Base-by-base conservation (phyloP, 345 rosid species). In the Viola odorata region DNA sequence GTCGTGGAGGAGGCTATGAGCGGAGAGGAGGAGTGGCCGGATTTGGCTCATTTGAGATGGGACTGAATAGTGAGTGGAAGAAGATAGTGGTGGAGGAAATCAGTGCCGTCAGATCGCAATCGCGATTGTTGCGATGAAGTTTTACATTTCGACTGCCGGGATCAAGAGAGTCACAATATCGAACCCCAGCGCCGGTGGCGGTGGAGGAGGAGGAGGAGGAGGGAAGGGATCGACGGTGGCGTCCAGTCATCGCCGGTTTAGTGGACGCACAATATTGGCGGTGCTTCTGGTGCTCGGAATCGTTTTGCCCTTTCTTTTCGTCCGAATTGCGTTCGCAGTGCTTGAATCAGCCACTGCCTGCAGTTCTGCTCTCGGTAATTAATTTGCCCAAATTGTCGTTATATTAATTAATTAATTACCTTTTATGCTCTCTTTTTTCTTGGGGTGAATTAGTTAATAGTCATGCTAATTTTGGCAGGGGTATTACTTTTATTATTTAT, bases 331-430 rank as follows among this genome's bases (percentile, higher is more conserved):
- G 58, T 83, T 91, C 63, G 66, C 86, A 69, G 83, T 80, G 37
- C 97, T 85, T 62, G 89, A 88, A 77, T 91, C 94, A 37, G 81
- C 96, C 37, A 51, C 91, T 50, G 64, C 73, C 47, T 88, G 91
- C 67, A 80, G 82, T 62, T 80, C 95, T 50, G 69, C 85, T 3
- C 56, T 77, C 6, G 91, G 88, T 81, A 81, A 54, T 38, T 45
- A 39, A 37, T 12, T 23, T 50, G 6, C 13, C 50, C 2, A 49
- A 14, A 49, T 5, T 49, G 12, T 3, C 13, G 7, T n/a, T 12
- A 49, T 11, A 36, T 37, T 56, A 52, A 5, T 12, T 37, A 8
- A 13, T 16, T 13, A 49, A 39, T 32, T 41, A 37, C 3, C 51
- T 40, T 10, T 7, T n/a, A 32, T 23, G n/a, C 17, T 41, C 17